These are phyloP conservation scores for Trypanosoma platydactyli DNA, from an alignment of 208 protist genomes.

Conservation along the genomic window DNA sequence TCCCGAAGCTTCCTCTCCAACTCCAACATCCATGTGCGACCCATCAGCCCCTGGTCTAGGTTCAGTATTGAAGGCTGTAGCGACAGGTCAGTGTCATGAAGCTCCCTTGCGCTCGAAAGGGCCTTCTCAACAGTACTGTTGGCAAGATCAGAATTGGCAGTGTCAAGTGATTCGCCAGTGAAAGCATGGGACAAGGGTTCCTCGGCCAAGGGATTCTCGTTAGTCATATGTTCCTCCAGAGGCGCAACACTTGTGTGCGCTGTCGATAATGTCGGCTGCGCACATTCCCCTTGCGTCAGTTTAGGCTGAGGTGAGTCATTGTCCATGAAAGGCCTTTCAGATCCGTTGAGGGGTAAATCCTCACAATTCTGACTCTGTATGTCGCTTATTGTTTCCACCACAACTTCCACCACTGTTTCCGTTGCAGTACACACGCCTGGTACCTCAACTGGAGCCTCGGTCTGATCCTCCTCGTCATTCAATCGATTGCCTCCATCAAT, in stretches of 20 bases:
- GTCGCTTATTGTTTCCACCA: neutral
- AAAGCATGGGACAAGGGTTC: neutral
- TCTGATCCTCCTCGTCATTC: neutral
- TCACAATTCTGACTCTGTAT: neutral
- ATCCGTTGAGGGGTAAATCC: neutral
- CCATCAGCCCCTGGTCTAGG: neutral
- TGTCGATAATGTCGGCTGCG: neutral
- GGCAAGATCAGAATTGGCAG: neutral
- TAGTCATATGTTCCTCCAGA: neutral
- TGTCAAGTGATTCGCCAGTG: neutral
- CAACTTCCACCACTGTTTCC: neutral
- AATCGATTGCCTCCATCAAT: neutral
- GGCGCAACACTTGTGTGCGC: neutral
- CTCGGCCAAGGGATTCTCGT: neutral
- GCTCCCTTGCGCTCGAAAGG: neutral
- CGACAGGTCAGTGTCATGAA: neutral
- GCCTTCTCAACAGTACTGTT: neutral
- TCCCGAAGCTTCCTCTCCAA: slow-evolving; percentile 12
- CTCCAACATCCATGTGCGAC: slow-evolving; percentile 4
- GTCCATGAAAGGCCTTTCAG: neutral
- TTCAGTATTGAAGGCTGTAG: neutral
- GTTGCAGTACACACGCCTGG: no score
- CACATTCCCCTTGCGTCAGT: neutral
- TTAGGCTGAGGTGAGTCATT: neutral
- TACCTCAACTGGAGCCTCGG: neutral